Conservation (phyloP, 192 early-diverging fungal species). For the Coemansia sp. region DNA sequence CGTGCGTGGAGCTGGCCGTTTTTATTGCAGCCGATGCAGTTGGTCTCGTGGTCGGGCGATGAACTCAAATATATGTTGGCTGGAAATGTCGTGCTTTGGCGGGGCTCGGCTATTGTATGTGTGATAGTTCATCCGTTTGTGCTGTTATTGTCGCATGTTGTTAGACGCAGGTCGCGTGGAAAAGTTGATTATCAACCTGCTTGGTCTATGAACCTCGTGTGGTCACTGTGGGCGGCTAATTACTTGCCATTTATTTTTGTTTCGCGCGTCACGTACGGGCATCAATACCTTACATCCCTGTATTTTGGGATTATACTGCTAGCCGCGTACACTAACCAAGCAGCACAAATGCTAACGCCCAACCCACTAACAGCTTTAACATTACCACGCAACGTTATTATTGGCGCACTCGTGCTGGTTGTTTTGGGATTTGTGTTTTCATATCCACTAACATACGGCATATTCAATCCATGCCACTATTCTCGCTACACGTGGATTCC, state of each 20-base stretch:
- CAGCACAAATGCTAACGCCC: not conserved
- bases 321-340: not conserved
- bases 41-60: not conserved
- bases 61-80: not conserved
- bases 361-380: not conserved
- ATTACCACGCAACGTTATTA: not conserved
- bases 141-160: not conserved
- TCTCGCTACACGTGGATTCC: not conserved
- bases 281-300: not conserved
- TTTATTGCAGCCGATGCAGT: not conserved
- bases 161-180: not conserved
- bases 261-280: slow-evolving; percentile 64
- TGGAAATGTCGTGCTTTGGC: not conserved
- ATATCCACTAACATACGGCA: not conserved
- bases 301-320: not conserved
- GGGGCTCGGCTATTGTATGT: not conserved
- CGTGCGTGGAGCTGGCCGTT: not conserved
- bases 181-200: not conserved
- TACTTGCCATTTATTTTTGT: slow-evolving; percentile 69
- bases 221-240: slow-evolving; percentile 60
- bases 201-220: slow-evolving; percentile 19
- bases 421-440: not conserved
- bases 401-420: not conserved
- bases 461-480: not conserved
- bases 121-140: not conserved